Percentiles rank a stretch among this genome's conserved stretches.
These are phyloP conservation scores for Fusarium gaditjirri DNA, from an alignment of 2,329 filamentous ascomycete species.

Conservation along the genomic window DNA sequence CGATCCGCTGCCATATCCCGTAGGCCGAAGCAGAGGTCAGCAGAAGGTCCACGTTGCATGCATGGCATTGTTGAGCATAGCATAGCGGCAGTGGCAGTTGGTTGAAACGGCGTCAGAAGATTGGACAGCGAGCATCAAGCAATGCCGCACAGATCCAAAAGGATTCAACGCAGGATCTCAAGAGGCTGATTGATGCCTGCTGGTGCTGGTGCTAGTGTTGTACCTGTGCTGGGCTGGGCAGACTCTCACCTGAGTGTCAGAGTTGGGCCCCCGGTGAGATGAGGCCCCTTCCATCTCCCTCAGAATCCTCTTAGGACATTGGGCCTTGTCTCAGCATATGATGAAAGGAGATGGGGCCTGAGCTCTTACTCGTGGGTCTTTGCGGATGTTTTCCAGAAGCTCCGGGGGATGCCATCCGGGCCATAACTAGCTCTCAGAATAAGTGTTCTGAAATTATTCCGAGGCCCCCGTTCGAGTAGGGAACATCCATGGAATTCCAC, in stretches of 20 bases:
- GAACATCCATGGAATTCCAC: conserved; percentile 36
- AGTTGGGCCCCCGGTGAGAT: neutral
- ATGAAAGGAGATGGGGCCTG: conserved; percentile 3
- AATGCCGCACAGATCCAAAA: conserved; percentile 26
- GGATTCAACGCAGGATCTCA: conserved; percentile 22
- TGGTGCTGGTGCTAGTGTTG: neutral
- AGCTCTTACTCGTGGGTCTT: conserved; percentile 15
- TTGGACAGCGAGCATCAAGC: conserved; percentile 9
- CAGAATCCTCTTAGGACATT: conserved; percentile 16
- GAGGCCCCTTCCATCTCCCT: conserved; percentile 43
- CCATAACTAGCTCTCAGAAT: conserved; percentile 32
- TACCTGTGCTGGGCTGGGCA: neutral
- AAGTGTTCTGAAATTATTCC: conserved; percentile 21
- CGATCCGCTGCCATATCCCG: conserved; percentile 4
- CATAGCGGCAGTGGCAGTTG: neutral
- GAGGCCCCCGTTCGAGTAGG: conserved; percentile 24
- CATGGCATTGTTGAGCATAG: conserved; percentile 1
- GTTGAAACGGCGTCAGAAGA: conserved; percentile 5
- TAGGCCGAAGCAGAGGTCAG: conserved; percentile 9
- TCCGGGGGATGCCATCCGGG: conserved; percentile 27
- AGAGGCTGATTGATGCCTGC: conserved; percentile 7
- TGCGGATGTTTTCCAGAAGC: conserved; percentile 25
- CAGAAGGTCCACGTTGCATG: conserved; percentile 29
- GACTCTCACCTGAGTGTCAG: neutral
- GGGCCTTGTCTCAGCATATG: conserved; percentile 35